Evolutionary conservation across 1,284 basidiomycete genomes (phyloP).

Genomic region (Leccinum solheimii): DNA sequence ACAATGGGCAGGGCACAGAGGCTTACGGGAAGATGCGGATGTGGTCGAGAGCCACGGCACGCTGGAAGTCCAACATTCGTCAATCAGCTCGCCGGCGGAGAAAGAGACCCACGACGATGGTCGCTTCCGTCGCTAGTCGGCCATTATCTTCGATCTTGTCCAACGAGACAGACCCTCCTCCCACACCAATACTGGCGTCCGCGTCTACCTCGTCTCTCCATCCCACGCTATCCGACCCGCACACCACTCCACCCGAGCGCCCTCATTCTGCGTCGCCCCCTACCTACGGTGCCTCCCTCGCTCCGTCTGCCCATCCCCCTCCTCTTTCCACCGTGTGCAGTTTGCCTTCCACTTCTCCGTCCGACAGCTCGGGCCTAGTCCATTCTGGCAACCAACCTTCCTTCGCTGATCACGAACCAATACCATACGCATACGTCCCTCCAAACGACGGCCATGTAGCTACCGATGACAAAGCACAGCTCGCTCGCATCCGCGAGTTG

Average conservation of each 20-base stretch:
- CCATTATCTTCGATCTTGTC: conserved; percentile 14
- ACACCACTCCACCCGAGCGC: not conserved
- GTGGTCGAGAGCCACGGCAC: conserved; percentile 60
- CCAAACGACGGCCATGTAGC: conserved; percentile 61
- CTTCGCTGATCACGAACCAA: conserved; percentile 18
- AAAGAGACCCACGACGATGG: conserved; percentile 35
- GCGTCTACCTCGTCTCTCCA: not conserved
- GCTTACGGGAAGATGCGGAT: conserved; percentile 51
- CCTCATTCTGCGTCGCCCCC: conserved; percentile 26
- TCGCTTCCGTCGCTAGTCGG: conserved; percentile 18
- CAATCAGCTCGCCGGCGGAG: conserved; percentile 56
- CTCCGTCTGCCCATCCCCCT: not conserved
- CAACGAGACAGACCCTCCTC: conserved; percentile 1
- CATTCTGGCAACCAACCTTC: conserved; percentile 7
- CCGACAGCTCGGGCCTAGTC: not conserved
- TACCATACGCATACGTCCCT: conserved; percentile 29
- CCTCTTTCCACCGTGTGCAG: conserved; percentile 3
- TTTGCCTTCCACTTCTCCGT: conserved; percentile 3
- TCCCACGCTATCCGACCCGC: not conserved
- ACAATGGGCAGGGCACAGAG: conserved; percentile 43
- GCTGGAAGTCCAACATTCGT: conserved; percentile 63
- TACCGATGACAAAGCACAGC: conserved; percentile 68
- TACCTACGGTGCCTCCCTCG: conserved; percentile 28
- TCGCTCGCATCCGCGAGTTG: conserved; percentile 55
- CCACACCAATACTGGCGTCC: not conserved